Conservation (phyloP, 441 rosid species). For the Melastoma candidum region DNA sequence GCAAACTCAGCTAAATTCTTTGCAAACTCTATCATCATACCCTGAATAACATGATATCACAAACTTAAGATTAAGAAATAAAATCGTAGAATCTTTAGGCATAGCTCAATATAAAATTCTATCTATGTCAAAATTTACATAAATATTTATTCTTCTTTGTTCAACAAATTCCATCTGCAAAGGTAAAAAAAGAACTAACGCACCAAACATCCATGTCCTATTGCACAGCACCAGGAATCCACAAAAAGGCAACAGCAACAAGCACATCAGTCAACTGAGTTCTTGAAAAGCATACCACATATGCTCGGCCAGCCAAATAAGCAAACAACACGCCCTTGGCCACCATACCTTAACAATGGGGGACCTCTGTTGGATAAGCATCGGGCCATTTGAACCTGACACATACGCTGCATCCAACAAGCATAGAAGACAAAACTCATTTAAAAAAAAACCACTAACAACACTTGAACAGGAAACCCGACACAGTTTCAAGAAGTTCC, state of each 20-base stretch:
- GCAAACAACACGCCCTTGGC: background rate
- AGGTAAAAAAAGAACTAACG: too few relatives aligned
- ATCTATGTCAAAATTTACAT: too few relatives aligned
- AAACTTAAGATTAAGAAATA: background rate
- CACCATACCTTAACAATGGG: constrained; percentile 53
- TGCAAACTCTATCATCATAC: constrained; percentile 69
- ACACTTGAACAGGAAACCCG: background rate
- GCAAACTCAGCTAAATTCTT: constrained; percentile 74
- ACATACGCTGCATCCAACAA: constrained; percentile 44
- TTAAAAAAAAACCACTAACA: background rate
- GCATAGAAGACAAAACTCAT: background rate
- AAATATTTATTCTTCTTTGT: too few relatives aligned
- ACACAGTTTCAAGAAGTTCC: background rate
- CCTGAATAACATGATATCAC: constrained; percentile 29
- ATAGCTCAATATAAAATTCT: too few relatives aligned
- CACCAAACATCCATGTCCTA: too few relatives aligned
- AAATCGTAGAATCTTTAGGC: too few relatives aligned
- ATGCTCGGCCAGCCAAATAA: background rate
- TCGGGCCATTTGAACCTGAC: constrained; percentile 31
- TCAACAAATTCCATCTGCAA: too few relatives aligned
- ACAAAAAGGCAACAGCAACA: too few relatives aligned
- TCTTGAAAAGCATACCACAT: background rate
- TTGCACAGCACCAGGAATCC: too few relatives aligned
- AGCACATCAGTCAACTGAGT: too few relatives aligned
- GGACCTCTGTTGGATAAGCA: constrained; percentile 71